Percentiles rank a stretch among this genome's conserved stretches.
These are phyloP conservation scores for Lepiota subincarnata DNA, from an alignment of 768 basidiomycete species.

Conservation along the genomic window DNA sequence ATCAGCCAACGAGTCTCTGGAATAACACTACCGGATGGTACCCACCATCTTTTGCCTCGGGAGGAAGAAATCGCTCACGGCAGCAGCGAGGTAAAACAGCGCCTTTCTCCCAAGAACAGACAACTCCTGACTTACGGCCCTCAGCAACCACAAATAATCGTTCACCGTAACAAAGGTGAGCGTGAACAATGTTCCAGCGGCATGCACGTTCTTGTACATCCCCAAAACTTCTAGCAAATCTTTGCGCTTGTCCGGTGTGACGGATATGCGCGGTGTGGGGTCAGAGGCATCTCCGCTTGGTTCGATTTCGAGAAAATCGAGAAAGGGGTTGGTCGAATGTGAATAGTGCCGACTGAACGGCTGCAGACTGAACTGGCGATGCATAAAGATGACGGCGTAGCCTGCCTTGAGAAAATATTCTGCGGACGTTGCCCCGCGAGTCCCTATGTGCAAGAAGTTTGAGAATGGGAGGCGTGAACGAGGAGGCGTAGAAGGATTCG, in stretches of 20 bases:
- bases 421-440: constrained; percentile 94
- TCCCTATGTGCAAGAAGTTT: constrained; percentile 51
- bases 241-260: constrained; percentile 58
- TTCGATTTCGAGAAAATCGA: constrained; percentile 86
- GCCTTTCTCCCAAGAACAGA: constrained; percentile 61
- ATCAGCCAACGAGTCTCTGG: neutral
- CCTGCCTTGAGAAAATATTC: constrained; percentile 94
- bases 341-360: constrained; percentile 98
- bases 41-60: constrained; percentile 86
- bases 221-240: constrained; percentile 70
- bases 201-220: constrained; percentile 78
- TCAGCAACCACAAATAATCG: constrained; percentile 91
- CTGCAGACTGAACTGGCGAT: constrained; percentile 94
- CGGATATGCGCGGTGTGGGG: constrained; percentile 50
- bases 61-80: constrained; percentile 97
- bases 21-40: constrained; percentile 9
- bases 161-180: constrained; percentile 92
- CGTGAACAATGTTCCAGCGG: constrained; percentile 70
- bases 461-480: constrained; percentile 9
- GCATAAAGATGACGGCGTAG: constrained; percentile 99
- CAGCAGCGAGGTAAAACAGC: constrained; percentile 96
- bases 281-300: constrained; percentile 18
- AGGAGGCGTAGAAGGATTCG: constrained; percentile 19
- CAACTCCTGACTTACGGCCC: constrained; percentile 78
- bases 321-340: constrained; percentile 96